Percentiles rank a stretch among this genome's conserved stretches.
Evolutionary conservation across 495 filamentous ascomycete species (phyloP).

Genomic region (Trichoderma gamsii): DNA sequence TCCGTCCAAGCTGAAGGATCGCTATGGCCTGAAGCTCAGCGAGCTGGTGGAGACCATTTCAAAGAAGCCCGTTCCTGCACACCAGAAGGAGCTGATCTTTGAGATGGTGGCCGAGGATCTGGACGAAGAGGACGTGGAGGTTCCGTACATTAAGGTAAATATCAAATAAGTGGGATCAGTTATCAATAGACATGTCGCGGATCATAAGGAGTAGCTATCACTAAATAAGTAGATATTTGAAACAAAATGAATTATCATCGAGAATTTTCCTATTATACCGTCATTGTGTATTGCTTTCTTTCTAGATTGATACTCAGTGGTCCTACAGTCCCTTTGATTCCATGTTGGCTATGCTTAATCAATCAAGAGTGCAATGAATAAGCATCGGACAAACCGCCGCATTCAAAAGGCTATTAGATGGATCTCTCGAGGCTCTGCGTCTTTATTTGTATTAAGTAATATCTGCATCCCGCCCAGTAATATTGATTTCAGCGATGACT

Average conservation of each 20-base stretch:
- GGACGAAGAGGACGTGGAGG: constrained; percentile 90
- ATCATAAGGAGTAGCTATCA: background rate
- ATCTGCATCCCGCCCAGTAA: no score
- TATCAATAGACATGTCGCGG: background rate
- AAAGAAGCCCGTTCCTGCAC: constrained; percentile 82
- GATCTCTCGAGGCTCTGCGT: no score
- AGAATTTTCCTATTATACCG: no score
- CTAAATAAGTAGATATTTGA: background rate
- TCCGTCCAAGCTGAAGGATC: constrained; percentile 78
- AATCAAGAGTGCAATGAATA: no score
- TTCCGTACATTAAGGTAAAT: constrained; percentile 94
- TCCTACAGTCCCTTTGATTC: no score
- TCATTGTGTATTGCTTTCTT: no score
- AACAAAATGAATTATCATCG: background rate
- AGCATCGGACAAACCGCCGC: no score
- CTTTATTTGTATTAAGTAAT: no score
- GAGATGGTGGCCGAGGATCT: constrained; percentile 91
- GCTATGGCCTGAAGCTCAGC: constrained; percentile 56
- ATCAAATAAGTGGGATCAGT: constrained; percentile 23
- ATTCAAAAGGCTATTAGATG: no score
- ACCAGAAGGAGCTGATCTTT: constrained; percentile 94
- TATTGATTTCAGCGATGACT: background rate
- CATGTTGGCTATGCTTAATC: no score
- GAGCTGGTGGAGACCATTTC: constrained; percentile 81
- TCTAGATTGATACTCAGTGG: no score